Evolutionary conservation across 2,329 filamentous ascomycete species (phyloP), one percentile per base, ranked within the genome.

Genomic region (Plenodomus lindquistii): DNA sequence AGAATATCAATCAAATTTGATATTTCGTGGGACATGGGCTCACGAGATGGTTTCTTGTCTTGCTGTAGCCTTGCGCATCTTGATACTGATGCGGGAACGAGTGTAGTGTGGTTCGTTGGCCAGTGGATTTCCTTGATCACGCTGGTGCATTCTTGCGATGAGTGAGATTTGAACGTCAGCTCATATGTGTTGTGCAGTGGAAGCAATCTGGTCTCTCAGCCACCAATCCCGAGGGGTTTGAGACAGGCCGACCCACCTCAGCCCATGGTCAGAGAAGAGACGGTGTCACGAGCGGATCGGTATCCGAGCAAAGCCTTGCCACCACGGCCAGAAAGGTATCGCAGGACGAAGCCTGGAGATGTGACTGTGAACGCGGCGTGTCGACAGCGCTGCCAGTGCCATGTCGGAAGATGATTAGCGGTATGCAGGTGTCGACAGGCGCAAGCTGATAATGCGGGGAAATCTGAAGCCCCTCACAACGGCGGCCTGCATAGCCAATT

Each of bases 391-490:
- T 31, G 27, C 27, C 27, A 31, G 10, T 31, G 22, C 22, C 37
- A n/a, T 24, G 4, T 21, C 17, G n/a, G 42, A 43, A 52, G 55
- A 53, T 55, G 40, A 45, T 51, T 62, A 67, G 62, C 48, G 55
- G 52, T 50, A 52, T 57, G 49, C 50, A 42, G 40, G 43, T 35
- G 41, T 46, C 16, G 44, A 41, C 42, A 53, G 52, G 46, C 24
- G 44, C 42, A 46, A 31, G 48, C 41, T 47, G 48, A 60, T 36
- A 60, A 62, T 70, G 67, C 65, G 67, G 66, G 67, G 67, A 69
- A 59, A 56, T 40, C 48, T 46, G 48, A 55, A 58, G 54, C 42
- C 38, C 43, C 55, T 56, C 48, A 44, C 50, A 52, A 41, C 46
- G 44, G 46, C 47, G 47, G 36, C 38, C 22, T 42, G 18, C 42